Evolutionary conservation across 352 stramenopile species (phyloP), one percentile per base, ranked within the genome.

Genomic region (Saprolegnia parasitica): DNA sequence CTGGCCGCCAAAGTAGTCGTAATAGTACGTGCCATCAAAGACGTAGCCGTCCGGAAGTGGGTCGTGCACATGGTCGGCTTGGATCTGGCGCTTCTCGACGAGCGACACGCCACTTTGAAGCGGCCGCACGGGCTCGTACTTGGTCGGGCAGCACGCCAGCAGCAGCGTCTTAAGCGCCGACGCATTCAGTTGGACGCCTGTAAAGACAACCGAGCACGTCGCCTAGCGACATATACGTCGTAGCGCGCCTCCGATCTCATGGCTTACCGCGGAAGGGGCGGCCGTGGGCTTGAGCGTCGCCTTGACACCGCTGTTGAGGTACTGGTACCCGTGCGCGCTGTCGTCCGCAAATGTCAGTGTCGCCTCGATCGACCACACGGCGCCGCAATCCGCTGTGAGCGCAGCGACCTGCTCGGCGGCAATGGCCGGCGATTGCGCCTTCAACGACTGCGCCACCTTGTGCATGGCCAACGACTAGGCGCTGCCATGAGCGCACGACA

Each of bases 11-110:
- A 84, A 86, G 49, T 86, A 87, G 62, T 93, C 83, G 24, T 89
- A 78, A 72, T 93, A 93, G 66, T 81, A 79, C 21, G 78, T 80
- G 20, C 84, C 84, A 47, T 93, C 84, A 50, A 80, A 93, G 55
- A 90, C 71, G 60, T 85, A 91, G 0, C 79, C 84, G 45, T 91
- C 81, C 0, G 84, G 84, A 16, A 93, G 77, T 1, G 83, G 77
- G 50, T 91, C 84, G 74, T 83, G 79, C 37, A 90, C 81, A 68
- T 93, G 84, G 2, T 78, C 55, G 63, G 78, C 76, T 56, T 91
- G 84, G 50, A 93, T 83, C 50, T 80, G 75, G 11, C 79, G 80
- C 61, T 93, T 93, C 47, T 91, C 84, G 15, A 85, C 76, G 0
- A 84, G 37, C 13, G 68, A 83, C 2, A 92, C 70, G 0, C 83